Percentiles rank a stretch among this genome's conserved stretches.
phyloP scores from a whole-genome alignment of 371 early-diverging fungal genomes.

The Rhizopus delemar region DNA sequence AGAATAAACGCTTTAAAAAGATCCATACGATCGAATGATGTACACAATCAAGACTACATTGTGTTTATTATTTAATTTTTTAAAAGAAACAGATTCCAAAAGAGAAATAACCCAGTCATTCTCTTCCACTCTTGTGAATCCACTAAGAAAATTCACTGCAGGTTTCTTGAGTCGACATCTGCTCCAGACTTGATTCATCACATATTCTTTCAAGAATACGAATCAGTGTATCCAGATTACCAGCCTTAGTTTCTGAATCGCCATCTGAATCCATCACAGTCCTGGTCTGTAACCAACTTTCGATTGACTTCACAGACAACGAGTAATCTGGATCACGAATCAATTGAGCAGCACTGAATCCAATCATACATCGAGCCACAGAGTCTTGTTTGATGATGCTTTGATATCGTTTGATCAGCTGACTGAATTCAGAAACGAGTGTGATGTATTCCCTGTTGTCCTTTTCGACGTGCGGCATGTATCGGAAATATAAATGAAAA shows the following conservation, averaged over 20 bases:
- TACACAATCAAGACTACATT: too few species aligned
- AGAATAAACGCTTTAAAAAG: too few species aligned
- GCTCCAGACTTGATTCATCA: neutral
- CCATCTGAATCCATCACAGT: neutral
- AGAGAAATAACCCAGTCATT: too few species aligned
- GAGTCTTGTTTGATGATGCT: constrained; percentile 9
- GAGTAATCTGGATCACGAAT: constrained; percentile 8
- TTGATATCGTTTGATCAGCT: constrained; percentile 3
- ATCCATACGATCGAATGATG: too few species aligned
- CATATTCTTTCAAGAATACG: neutral
- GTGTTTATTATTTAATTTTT: too few species aligned
- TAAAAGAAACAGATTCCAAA: too few species aligned
- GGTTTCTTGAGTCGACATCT: neutral
- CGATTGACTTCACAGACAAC: constrained; percentile 8
- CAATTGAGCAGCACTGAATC: constrained; percentile 17
- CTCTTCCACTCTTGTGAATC: too few species aligned
- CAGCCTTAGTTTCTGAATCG: neutral
- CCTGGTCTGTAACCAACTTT: constrained; percentile 9
- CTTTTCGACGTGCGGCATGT: neutral
- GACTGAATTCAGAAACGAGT: neutral
- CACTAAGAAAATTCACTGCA: too few species aligned
- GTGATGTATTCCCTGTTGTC: neutral
- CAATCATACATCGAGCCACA: constrained; percentile 20
- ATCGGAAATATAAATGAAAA: neutral
- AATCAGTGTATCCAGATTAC: neutral